A percentile compares a stretch with the other conserved stretches of the same genome.
Conservation (phyloP, 345 rosid species). For the Garcia nutans region DNA sequence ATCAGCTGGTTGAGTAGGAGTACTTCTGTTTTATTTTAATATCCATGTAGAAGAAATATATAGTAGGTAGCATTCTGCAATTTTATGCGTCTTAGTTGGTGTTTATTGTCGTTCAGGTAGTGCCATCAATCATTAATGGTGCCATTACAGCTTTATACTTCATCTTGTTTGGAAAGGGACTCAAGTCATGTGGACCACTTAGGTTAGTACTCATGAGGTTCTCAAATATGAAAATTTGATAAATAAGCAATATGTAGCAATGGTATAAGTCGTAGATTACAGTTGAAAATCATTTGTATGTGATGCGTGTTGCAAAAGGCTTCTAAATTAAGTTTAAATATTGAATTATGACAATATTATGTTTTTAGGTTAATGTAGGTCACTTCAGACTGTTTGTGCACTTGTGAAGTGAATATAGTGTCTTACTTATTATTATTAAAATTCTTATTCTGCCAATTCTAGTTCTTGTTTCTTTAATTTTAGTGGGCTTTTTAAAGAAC, state of each 20-base stretch:
- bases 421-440: not conserved
- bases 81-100: constrained; percentile 8
- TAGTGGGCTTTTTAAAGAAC: too few species aligned
- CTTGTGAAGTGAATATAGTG: not conserved
- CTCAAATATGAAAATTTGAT: not conserved
- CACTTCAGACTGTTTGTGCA: not conserved
- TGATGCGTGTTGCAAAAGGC: not conserved
- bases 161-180: constrained; percentile 92
- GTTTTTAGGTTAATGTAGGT: not conserved
- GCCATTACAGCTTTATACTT: constrained; percentile 88
- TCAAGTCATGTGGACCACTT: constrained; percentile 87
- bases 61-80: not conserved
- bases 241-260: not conserved
- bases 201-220: constrained; percentile 39
- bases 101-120: constrained; percentile 56
- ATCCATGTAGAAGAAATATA: not conserved
- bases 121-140: constrained; percentile 91
- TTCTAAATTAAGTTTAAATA: not conserved
- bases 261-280: not conserved
- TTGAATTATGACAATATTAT: not conserved
- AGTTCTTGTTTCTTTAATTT: not conserved
- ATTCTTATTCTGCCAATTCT: not conserved
- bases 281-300: not conserved
- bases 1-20: constrained; percentile 60
- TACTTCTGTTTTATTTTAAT: not conserved